These are phyloP conservation scores for Prasinococcaceae sp. DNA, from an alignment of 139 green algal species.

Conservation along the genomic window DNA sequence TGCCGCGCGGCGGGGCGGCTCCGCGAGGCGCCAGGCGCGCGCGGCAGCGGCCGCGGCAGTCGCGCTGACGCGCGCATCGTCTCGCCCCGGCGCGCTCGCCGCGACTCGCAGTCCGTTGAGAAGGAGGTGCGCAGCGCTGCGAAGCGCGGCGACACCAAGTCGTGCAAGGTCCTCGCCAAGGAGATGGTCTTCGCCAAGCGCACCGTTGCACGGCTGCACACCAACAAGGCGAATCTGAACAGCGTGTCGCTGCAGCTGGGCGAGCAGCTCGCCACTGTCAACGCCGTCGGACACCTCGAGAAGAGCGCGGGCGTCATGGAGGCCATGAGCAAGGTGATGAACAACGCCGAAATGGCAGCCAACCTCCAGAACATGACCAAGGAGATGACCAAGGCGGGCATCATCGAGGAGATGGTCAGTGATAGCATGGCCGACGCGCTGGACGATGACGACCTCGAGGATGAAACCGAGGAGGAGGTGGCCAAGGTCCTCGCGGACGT, in stretches of 20 bases:
- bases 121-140: constrained; percentile 13
- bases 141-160: constrained; percentile 7
- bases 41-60: too few relatives aligned
- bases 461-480: constrained; percentile 32
- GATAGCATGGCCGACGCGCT: constrained; percentile 25
- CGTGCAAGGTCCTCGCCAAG: constrained; percentile 15
- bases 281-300: constrained; percentile 17
- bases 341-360: constrained; percentile 13
- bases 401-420: constrained; percentile 38
- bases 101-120: constrained; percentile 12
- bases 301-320: constrained; percentile 36
- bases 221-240: constrained; percentile 23
- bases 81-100: too few relatives aligned
- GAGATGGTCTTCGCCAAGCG: constrained; percentile 13
- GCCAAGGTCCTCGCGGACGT: constrained; percentile 27
- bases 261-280: constrained; percentile 18
- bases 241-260: constrained; percentile 11
- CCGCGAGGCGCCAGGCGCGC: too few relatives aligned
- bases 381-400: constrained; percentile 33
- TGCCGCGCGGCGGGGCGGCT: too few relatives aligned
- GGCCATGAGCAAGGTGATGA: constrained; percentile 25
- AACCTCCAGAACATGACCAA: constrained; percentile 32
- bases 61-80: too few relatives aligned
- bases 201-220: constrained; percentile 9
- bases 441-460: constrained; percentile 33